These are phyloP conservation scores for Pythium phragmiticola DNA, from an alignment of 352 stramenopile species.

Conservation along the genomic window DNA sequence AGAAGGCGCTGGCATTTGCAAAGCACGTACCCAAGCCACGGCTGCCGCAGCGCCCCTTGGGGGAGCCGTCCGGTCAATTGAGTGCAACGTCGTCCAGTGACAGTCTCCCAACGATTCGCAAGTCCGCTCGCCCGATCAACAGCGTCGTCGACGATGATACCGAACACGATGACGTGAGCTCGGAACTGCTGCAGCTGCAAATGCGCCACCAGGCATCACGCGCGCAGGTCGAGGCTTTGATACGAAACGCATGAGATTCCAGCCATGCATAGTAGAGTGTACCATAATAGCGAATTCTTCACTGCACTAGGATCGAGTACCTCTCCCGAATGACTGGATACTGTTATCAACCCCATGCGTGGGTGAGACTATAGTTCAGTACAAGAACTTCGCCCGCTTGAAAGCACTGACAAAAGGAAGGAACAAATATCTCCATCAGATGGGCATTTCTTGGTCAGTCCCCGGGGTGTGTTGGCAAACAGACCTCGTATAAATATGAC, in stretches of 20 bases:
- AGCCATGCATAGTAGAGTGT: neutral
- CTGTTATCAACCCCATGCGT: conserved; percentile 66
- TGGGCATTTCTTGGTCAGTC: neutral
- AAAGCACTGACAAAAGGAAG: conserved; percentile 52
- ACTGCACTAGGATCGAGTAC: too few species aligned
- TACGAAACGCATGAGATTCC: conserved; percentile 28
- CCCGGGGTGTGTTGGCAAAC: neutral
- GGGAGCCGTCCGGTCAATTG: conserved; percentile 17
- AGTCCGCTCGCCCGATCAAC: conserved; percentile 39
- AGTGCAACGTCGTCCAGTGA: conserved; percentile 19
- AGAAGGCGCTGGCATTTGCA: conserved; percentile 75
- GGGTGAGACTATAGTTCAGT: conserved; percentile 86
- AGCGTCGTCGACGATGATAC: conserved; percentile 56
- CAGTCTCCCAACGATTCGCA: conserved; percentile 29
- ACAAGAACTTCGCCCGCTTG: conserved; percentile 76
- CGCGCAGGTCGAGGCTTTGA: conserved; percentile 72
- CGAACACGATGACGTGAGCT: conserved; percentile 56
- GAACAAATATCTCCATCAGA: neutral
- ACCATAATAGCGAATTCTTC: conserved; percentile 2
- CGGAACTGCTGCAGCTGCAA: conserved; percentile 67
- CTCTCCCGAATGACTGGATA: too few species aligned
- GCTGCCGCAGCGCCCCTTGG: conserved; percentile 27
- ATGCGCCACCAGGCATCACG: conserved; percentile 67
- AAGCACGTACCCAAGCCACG: conserved; percentile 79
- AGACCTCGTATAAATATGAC: conserved; percentile 74